phyloP scores from a whole-genome alignment of 371 early-diverging fungal species.

The Haplosporangium sp. region DNA sequence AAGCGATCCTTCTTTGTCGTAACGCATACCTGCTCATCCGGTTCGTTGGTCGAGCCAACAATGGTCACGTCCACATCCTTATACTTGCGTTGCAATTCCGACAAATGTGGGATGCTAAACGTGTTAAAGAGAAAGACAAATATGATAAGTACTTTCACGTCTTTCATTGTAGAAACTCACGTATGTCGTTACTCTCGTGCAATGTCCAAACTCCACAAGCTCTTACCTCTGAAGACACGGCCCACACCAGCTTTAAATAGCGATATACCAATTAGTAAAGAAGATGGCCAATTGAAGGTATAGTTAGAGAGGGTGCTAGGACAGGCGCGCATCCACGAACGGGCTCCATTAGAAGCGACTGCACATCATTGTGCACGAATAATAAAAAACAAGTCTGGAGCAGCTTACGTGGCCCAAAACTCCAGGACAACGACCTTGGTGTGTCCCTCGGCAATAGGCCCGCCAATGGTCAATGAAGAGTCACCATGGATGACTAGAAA shows the following conservation, averaged over 20 bases:
- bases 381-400: neutral
- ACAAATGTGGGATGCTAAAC: constrained; percentile 42
- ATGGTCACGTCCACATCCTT: constrained; percentile 53
- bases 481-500: constrained; percentile 52
- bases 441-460: constrained; percentile 36
- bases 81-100: constrained; percentile 52
- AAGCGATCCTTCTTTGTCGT: too few species aligned
- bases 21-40: constrained; percentile 33
- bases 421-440: constrained; percentile 52
- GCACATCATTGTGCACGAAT: neutral
- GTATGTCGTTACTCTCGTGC: neutral
- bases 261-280: neutral
- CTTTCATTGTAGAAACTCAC: too few species aligned
- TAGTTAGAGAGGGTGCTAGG: too few species aligned
- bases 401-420: constrained; percentile 52
- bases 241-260: constrained; percentile 37
- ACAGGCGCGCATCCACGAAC: too few species aligned
- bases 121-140: neutral
- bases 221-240: constrained; percentile 49
- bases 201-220: neutral
- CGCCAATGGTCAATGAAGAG: constrained; percentile 35
- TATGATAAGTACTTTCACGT: too few species aligned
- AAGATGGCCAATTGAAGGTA: neutral
- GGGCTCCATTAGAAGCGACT: neutral
- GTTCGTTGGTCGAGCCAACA: constrained; percentile 38